Evolutionary conservation across 441 rosid species (phyloP), one percentile per base, ranked within the genome.

Genomic region (Populus hybrid): DNA sequence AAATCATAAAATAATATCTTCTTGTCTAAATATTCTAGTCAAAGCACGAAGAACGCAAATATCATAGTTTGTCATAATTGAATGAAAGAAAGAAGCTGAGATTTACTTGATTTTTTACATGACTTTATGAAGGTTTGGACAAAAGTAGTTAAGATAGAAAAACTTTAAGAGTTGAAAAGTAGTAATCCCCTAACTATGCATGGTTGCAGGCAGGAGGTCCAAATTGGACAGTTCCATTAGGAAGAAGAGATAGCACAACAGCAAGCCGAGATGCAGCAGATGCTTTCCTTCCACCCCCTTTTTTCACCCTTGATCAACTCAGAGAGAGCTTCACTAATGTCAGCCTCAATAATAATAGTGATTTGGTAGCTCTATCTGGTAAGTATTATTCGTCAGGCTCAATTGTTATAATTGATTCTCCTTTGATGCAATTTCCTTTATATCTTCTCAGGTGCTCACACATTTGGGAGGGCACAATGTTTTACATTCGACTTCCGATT

Each of bases 341-440:
- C 30, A 87, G 92, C 18, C 93, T 92, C 23, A 73, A 77, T 65
- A 81, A 79, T 38, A 72, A 78, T 38, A 80, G 79, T 23, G 94
- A 90, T 75, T 84, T 90, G 0, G 94, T 92, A 53, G 89, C 93
- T 3, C 88, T 92, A 36, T 90, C 93, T 0, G 97, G 97, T 92
- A 82, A 14, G 6, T 46, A 14, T 46, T 46, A 0, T 4, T 14
- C 14, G 6, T 3, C 50, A 3, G 16, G 50, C 50, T 46, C 57
- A 14, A 0, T 6, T 4, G 20, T 14, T 46, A 46, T 46, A 14
- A 14, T 46, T 46, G 20, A 14, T 46, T 46, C 57, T 14, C 16
- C 57, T 12, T 14, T 46, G 20, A 12, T 5, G 24, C 0, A 4
- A 21, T 63, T 23, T n/a, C 28, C 50, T 11, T 40, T 1, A 1